A percentile compares a stretch with the other conserved stretches of the same genome.
These are phyloP conservation scores for Penicillium odoratum DNA, from an alignment of 495 filamentous ascomycete genomes.

Conservation along the genomic window DNA sequence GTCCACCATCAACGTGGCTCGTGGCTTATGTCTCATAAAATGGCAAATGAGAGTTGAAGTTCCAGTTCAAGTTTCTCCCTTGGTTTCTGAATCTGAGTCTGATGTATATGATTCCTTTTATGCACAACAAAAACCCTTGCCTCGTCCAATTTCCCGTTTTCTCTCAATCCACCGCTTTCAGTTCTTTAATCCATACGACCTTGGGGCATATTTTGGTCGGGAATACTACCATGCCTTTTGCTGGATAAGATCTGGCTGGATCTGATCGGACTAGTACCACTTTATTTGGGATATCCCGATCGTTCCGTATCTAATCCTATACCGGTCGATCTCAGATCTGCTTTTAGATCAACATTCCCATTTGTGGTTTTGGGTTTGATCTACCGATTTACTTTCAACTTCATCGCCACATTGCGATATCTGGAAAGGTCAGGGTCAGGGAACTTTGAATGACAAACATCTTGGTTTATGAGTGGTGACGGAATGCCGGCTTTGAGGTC, in stretches of 20 bases:
- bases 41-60: conserved; percentile 11
- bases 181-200: conserved; percentile 22
- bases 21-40: conserved; percentile 13
- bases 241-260: conserved; percentile 9
- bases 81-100: neutral
- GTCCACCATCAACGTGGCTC: conserved; percentile 25
- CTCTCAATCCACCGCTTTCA: conserved; percentile 23
- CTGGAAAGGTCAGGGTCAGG: neutral
- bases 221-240: conserved; percentile 6
- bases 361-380: neutral
- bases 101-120: conserved; percentile 12
- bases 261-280: conserved; percentile 13
- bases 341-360: conserved; percentile 1
- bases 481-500: conserved; percentile 25
- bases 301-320: conserved; percentile 4
- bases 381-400: neutral
- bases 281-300: neutral
- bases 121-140: conserved; percentile 28
- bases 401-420: neutral
- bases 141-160: conserved; percentile 19
- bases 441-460: conserved; percentile 4
- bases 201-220: conserved; percentile 21
- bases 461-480: conserved; percentile 4
- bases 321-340: conserved; percentile 11
- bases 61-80: neutral